Conservation (phyloP, 805 yeast species). For the Debaryomyces hansenii region DNA sequence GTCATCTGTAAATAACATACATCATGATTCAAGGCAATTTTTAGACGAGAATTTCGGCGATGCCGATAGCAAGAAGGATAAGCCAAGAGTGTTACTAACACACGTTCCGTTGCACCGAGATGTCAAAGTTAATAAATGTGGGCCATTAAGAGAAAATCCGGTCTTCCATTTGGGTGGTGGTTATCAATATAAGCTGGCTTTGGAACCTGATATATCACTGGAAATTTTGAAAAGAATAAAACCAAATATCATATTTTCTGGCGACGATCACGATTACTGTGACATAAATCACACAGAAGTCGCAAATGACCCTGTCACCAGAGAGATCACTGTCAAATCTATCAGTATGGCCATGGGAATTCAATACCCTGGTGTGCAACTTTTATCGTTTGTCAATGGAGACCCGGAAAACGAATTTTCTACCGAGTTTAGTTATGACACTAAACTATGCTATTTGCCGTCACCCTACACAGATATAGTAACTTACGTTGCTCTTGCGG, state of each 20-base stretch:
- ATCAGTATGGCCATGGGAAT: constrained; percentile 44
- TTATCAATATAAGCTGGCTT: constrained; percentile 82
- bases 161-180: constrained; percentile 64
- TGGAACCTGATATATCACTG: constrained; percentile 57
- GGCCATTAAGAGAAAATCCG: constrained; percentile 70
- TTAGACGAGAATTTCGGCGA: constrained; percentile 32
- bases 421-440: constrained; percentile 24
- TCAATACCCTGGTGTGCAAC: constrained; percentile 40
- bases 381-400: constrained; percentile 23
- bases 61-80: constrained; percentile 7
- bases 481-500: constrained; percentile 38
- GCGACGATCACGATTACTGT: constrained; percentile 98
- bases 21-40: constrained; percentile 53
- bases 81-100: constrained; percentile 68
- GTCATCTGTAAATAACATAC: constrained; percentile 45
- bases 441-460: constrained; percentile 46
- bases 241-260: constrained; percentile 77
- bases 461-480: constrained; percentile 44
- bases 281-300: constrained; percentile 56
- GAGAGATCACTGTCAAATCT: constrained; percentile 41
- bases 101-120: constrained; percentile 88
- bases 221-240: constrained; percentile 55
- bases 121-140: constrained; percentile 62
- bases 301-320: constrained; percentile 8
- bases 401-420: constrained; percentile 6